These are phyloP conservation scores for Phanerochaete sordida DNA, from an alignment of 768 basidiomycete genomes.

Conservation along the genomic window DNA sequence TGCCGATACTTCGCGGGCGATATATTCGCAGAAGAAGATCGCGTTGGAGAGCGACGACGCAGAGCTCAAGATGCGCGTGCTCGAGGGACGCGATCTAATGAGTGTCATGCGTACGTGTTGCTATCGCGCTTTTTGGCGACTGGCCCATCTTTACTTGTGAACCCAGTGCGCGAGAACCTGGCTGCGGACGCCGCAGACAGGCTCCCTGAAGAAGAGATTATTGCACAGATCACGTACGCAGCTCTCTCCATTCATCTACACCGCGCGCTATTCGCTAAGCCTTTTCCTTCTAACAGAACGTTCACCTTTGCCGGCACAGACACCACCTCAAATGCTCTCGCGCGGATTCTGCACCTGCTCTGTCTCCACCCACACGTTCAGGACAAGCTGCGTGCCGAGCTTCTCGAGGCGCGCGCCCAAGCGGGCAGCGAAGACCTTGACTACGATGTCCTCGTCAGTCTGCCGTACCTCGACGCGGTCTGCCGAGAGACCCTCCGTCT, in stretches of 20 bases:
- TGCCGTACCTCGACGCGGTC: constrained; percentile 28
- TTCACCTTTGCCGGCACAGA: constrained; percentile 24
- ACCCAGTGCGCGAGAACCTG: constrained; percentile 23
- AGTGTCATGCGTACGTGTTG: constrained; percentile 25
- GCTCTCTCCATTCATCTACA: too few species aligned
- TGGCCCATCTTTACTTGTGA: background rate
- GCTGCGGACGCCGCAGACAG: constrained; percentile 18
- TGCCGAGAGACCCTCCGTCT: constrained; percentile 23
- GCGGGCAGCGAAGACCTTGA: constrained; percentile 11
- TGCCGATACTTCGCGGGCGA: constrained; percentile 11
- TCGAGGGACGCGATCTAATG: constrained; percentile 30
- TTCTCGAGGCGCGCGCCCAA: constrained; percentile 10
- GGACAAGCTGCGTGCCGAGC: constrained; percentile 24
- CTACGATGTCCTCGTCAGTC: constrained; percentile 22
- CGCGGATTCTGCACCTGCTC: constrained; percentile 25
- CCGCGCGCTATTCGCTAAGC: background rate
- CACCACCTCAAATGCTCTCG: constrained; percentile 27
- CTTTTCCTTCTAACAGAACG: constrained; percentile 15
- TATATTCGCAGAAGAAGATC: constrained; percentile 17
- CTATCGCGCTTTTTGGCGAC: background rate
- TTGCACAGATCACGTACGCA: constrained; percentile 24
- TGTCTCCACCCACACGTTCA: constrained; percentile 23
- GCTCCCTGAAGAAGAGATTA: constrained; percentile 25
- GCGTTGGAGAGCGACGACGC: constrained; percentile 17
- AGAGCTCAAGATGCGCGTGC: constrained; percentile 14